A percentile compares a stretch with the other conserved stretches of the same genome.
phyloP scores from a whole-genome alignment of 1,139 yeast species.

The Yamadazyma triangularis region DNA sequence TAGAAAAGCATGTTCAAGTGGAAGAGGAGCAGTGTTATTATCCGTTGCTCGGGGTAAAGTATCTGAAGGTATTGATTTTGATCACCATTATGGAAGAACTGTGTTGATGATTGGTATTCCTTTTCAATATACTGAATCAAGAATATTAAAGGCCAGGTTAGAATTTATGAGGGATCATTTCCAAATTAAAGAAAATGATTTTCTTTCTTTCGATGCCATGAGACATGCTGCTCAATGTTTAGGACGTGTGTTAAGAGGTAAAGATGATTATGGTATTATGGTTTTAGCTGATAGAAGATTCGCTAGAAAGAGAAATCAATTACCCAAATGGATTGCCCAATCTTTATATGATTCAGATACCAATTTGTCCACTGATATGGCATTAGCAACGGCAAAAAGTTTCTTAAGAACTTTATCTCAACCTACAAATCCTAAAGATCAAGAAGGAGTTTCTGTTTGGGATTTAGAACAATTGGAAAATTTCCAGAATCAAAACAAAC shows the following conservation, averaged over 20 bases:
- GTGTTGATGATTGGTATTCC: conserved; percentile 99
- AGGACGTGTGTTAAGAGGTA: conserved; percentile 95
- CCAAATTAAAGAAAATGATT: conserved; percentile 90
- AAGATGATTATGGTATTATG: conserved; percentile 98
- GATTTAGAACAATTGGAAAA: conserved; percentile 61
- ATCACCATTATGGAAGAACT: conserved; percentile 96
- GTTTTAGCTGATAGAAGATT: conserved; percentile 94
- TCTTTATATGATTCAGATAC: conserved; percentile 88
- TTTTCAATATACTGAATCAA: conserved; percentile 95
- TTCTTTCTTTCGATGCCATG: conserved; percentile 97
- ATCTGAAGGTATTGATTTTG: conserved; percentile 98
- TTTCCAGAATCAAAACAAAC: conserved; percentile 38
- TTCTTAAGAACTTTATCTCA: conserved; percentile 92
- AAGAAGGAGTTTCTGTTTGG: conserved; percentile 96
- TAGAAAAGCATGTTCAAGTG: conserved; percentile 94
- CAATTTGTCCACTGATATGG: conserved; percentile 95
- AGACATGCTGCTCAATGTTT: conserved; percentile 99
- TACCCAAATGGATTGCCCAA: conserved; percentile 97
- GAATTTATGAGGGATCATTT: conserved; percentile 91
- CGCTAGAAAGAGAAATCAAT: conserved; percentile 75
- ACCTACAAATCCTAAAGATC: conserved; percentile 86
- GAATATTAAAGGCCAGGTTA: conserved; percentile 88
- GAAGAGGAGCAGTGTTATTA: conserved; percentile 92
- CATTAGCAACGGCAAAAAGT: conserved; percentile 89
- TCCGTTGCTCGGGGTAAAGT: conserved; percentile 99